Percentiles rank a stretch among this genome's conserved stretches.
Evolutionary conservation across 2,329 filamentous ascomycete species (phyloP).

Genomic region (Penicillium sp.): DNA sequence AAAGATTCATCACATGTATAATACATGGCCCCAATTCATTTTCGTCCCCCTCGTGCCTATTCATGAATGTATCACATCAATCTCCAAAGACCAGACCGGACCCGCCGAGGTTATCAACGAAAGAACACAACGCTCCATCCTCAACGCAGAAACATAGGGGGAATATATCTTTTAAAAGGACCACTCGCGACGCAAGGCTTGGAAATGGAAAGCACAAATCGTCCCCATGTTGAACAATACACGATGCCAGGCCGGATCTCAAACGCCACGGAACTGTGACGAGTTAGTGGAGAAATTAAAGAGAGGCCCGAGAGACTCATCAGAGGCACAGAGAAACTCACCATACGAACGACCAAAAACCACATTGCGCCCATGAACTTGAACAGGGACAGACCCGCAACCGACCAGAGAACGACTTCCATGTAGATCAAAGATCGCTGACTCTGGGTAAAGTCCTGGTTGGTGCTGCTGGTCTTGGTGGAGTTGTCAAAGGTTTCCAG

Average conservation of each 20-base stretch:
- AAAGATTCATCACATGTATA: conserved; percentile 22
- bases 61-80: background rate
- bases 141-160: conserved; percentile 12
- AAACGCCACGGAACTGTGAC: conserved; percentile 48
- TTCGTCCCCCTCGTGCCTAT: background rate
- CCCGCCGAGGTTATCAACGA: conserved; percentile 26
- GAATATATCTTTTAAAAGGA: conserved; percentile 14
- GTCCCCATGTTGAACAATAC: background rate
- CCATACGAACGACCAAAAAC: conserved; percentile 87
- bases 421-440: conserved; percentile 73
- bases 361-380: conserved; percentile 83
- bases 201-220: conserved; percentile 8
- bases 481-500: conserved; percentile 57
- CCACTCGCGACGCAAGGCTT: conserved; percentile 10
- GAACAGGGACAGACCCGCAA: conserved; percentile 75
- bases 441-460: conserved; percentile 41
- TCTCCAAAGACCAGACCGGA: conserved; percentile 19
- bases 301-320: background rate
- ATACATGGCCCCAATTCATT: background rate
- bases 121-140: conserved; percentile 5
- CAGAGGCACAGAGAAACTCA: conserved; percentile 45
- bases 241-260: conserved; percentile 14
- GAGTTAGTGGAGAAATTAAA: background rate
- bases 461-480: conserved; percentile 20
- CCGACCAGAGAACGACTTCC: conserved; percentile 79